These are phyloP conservation scores for Martiniozyma asiatica DNA, from an alignment of 1,139 yeast species.

Conservation along the genomic window DNA sequence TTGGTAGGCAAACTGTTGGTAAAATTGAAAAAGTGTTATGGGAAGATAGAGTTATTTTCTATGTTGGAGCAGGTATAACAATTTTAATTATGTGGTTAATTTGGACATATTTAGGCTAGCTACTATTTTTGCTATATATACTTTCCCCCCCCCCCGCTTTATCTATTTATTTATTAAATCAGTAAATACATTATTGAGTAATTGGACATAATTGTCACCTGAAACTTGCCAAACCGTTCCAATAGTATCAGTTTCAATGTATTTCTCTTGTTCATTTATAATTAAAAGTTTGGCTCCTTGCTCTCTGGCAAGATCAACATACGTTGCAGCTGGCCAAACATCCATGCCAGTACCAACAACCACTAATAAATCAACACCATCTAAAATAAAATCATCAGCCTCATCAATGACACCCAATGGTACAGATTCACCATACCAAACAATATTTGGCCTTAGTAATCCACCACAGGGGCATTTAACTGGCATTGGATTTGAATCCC, in stretches of 20 bases:
- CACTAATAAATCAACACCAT: slow-evolving; percentile 55
- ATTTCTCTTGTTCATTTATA: slow-evolving; percentile 57
- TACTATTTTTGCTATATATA: slow-evolving; percentile 1
- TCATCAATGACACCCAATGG: slow-evolving; percentile 49
- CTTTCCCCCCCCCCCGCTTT: too few relatives aligned
- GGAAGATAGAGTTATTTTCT: slow-evolving; percentile 82
- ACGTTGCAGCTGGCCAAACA: slow-evolving; percentile 88
- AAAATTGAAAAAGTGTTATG: slow-evolving; percentile 75
- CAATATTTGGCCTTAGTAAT: slow-evolving; percentile 84
- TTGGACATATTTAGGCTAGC: slow-evolving; percentile 47
- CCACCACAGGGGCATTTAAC: slow-evolving; percentile 32
- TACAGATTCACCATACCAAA: slow-evolving; percentile 85
- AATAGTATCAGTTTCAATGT: too few relatives aligned
- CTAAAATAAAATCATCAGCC: slow-evolving; percentile 63
- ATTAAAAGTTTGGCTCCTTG: slow-evolving; percentile 79
- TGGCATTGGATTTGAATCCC: slow-evolving; percentile 20
- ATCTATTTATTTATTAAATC: too few relatives aligned
- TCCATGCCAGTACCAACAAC: slow-evolving; percentile 81
- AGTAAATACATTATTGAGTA: slow-evolving; percentile 1
- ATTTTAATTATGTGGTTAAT: slow-evolving; percentile 62
- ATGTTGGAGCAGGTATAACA: slow-evolving; percentile 57
- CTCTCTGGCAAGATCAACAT: slow-evolving; percentile 60
- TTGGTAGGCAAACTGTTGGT: slow-evolving; percentile 75
- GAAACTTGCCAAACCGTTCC: slow-evolving; percentile 50
- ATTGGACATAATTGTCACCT: slow-evolving; percentile 64